phyloP scores from a whole-genome alignment of 2,329 filamentous ascomycete species.

The Arthrobotrys megalospora region DNA sequence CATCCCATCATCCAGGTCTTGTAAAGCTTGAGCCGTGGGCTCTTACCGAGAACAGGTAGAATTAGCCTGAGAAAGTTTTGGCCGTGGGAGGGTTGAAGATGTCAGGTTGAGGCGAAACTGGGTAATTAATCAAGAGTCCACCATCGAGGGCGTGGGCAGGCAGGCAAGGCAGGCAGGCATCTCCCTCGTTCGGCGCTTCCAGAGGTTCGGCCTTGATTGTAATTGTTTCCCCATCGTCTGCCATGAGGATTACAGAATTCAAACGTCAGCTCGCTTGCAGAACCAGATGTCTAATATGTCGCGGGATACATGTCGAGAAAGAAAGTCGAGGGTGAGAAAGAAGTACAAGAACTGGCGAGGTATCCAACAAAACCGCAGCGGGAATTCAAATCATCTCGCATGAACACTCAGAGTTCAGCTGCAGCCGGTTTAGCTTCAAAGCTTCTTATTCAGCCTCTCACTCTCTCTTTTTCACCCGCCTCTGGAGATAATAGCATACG shows the following conservation, averaged over 20 bases:
- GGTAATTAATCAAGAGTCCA: not conserved
- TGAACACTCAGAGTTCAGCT: conserved; percentile 17
- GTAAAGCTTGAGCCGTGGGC: conserved; percentile 41
- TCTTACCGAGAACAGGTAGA: conserved; percentile 30
- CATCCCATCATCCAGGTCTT: conserved; percentile 37
- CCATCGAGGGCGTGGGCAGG: not conserved
- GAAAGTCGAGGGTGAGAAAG: not conserved
- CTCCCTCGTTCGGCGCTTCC: conserved; percentile 40
- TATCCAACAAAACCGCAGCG: conserved; percentile 41
- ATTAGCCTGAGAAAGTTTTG: conserved; percentile 29
- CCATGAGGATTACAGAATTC: conserved; percentile 33
- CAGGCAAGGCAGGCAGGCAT: conserved; percentile 33
- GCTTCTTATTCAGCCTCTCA: conserved; percentile 41
- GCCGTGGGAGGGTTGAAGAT: not conserved
- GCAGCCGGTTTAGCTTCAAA: not conserved
- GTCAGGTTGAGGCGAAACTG: conserved; percentile 29
- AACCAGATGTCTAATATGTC: not conserved
- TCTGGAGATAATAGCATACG: not conserved
- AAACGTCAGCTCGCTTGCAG: conserved; percentile 32
- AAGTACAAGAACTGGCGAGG: conserved; percentile 14
- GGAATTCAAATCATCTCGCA: conserved; percentile 42
- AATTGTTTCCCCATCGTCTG: not conserved
- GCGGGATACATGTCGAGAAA: not conserved
- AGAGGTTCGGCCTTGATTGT: conserved; percentile 42
- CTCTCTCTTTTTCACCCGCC: not conserved